Evolutionary conservation across 108 stramenopile species (phyloP), one percentile per base, ranked within the genome.

Genomic region (Nannochloropsis oceanica): DNA sequence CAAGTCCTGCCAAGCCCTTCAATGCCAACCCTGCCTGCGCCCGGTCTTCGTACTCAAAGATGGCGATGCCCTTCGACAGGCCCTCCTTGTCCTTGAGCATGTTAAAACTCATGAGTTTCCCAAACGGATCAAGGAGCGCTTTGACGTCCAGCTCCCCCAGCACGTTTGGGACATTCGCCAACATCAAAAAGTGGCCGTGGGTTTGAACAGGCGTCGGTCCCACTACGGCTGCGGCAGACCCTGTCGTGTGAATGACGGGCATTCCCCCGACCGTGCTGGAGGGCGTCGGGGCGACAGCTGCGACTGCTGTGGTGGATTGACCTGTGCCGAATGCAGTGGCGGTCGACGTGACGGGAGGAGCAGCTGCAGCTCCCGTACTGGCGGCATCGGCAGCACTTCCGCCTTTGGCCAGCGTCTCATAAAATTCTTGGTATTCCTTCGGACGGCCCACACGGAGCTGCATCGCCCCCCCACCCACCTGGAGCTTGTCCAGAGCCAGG

Each of bases 91-190:
- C 82, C 27, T 80, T 80, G 46, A 86, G 81, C 25, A 86, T 25
- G 25, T 86, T 86, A 25, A 73, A 73, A n/a, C 81, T 44, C 26
- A 25, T 82, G 26, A 85, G 73, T 80, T 86, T 42, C 10, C 86
- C 86, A 44, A 86, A 86, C 24, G 86, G 79, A 14, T 79, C 25
- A 20, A 86, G 81, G 14, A 86, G 86, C 27, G 81, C 86, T n/a
- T 59, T 42, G n/a, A 86, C 81, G n/a, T 86, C 27, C 43, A 25
- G 26, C 82, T 86, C 86, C n/a, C 25, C 26, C 27, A 86, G 13
- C 20, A 44, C 20, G 25, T 20, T 13, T 44, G 86, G 86, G 13
- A 86, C n/a, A 26, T 86, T 86, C 25, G 83, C 26, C 27, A 86
- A 26, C 86, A 86, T 86, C 22, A 86, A 82, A 44, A 86, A 81